Conservation (phyloP, 352 stramenopile genomes). For the Phytophthora sp. region DNA sequence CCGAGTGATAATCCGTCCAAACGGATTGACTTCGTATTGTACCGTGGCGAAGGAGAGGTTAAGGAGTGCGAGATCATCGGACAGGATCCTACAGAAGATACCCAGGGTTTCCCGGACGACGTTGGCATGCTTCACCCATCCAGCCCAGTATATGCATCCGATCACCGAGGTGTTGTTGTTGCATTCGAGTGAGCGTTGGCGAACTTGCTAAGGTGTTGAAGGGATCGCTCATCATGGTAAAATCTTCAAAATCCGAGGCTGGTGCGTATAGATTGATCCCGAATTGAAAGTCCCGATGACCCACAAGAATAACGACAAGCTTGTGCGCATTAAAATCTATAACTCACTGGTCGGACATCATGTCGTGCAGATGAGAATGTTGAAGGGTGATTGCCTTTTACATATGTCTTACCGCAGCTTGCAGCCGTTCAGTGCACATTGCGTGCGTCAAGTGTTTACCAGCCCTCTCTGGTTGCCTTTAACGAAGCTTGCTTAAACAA, state of each 20-base stretch:
- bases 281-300: too few species aligned
- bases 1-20: constrained; percentile 85
- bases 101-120: constrained; percentile 52
- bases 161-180: constrained; percentile 84
- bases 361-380: not conserved
- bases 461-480: constrained; percentile 67
- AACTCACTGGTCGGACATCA: constrained; percentile 2
- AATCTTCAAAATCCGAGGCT: too few species aligned
- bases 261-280: too few species aligned
- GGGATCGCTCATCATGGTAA: too few species aligned
- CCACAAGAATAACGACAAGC: not conserved
- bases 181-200: constrained; percentile 49
- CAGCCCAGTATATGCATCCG: constrained; percentile 87
- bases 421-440: not conserved
- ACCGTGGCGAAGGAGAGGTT: constrained; percentile 64
- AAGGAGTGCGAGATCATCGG: constrained; percentile 80
- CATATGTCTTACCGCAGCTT: constrained; percentile 1
- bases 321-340: too few species aligned
- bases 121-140: constrained; percentile 78
- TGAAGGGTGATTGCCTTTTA: not conserved
- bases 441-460: too few species aligned
- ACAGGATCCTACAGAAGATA: constrained; percentile 74
- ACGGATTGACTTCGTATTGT: constrained; percentile 89
- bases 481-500: constrained; percentile 73
- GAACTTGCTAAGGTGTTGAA: not conserved